Evolutionary conservation across 2,329 filamentous ascomycete genomes (phyloP).

Genomic region (Microthyrium microscopicum): DNA sequence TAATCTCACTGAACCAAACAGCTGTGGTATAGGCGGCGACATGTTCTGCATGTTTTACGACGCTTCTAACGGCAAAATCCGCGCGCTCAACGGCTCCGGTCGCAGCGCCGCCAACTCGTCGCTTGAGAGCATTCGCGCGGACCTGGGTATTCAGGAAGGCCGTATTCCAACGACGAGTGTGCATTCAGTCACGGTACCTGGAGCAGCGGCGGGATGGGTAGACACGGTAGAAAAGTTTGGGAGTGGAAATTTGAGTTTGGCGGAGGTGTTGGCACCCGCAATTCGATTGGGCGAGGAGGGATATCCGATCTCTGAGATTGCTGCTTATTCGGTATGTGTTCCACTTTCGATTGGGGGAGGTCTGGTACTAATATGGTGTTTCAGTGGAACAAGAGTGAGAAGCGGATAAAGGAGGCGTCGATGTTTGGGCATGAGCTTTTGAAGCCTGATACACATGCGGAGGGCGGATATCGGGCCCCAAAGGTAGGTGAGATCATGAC

Average conservation of each 20-base stretch:
- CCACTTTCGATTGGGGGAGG: background rate
- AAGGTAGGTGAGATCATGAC: conserved; percentile 73
- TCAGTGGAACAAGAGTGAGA: conserved; percentile 58
- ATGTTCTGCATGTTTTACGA: conserved; percentile 94
- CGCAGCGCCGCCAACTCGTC: conserved; percentile 54
- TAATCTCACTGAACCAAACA: conserved; percentile 84
- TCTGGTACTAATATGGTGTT: conserved; percentile 7
- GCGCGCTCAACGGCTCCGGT: conserved; percentile 86
- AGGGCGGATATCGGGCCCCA: conserved; percentile 58
- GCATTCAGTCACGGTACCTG: conserved; percentile 73
- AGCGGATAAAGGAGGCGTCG: conserved; percentile 51
- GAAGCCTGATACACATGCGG: conserved; percentile 53
- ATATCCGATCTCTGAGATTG: conserved; percentile 73
- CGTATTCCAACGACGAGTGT: conserved; percentile 60
- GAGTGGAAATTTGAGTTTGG: conserved; percentile 63
- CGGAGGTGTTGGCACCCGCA: conserved; percentile 65
- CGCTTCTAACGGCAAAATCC: conserved; percentile 63
- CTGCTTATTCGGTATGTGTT: conserved; percentile 45
- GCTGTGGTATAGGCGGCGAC: conserved; percentile 90
- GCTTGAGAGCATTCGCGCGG: conserved; percentile 51
- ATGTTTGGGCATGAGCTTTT: conserved; percentile 80
- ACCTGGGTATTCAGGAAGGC: conserved; percentile 36
- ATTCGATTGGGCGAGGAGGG: conserved; percentile 76
- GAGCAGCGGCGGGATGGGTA: conserved; percentile 83
- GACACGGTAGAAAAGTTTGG: conserved; percentile 80